These are phyloP conservation scores for Paracoccidioides brasiliensis DNA, from an alignment of 2,329 filamentous ascomycete species.

Conservation along the genomic window DNA sequence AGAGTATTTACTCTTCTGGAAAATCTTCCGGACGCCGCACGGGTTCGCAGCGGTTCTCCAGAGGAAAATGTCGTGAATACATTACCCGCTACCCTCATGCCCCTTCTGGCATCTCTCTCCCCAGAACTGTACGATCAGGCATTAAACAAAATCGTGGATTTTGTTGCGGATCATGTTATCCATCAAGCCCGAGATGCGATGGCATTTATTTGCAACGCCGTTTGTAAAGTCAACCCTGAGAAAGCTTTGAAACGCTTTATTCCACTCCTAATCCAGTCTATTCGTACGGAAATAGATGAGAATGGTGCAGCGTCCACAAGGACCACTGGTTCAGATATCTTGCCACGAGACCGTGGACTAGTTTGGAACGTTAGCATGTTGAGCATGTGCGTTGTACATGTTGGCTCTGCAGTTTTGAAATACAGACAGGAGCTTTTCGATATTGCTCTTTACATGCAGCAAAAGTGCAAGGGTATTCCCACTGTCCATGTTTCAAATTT, in stretches of 20 bases:
- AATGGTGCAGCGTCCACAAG: slow-evolving; percentile 92
- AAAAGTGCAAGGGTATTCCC: slow-evolving; percentile 82
- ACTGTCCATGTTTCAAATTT: slow-evolving; percentile 96
- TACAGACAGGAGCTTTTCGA: slow-evolving; percentile 83
- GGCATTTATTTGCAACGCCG: slow-evolving; percentile 93
- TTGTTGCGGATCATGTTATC: slow-evolving; percentile 86
- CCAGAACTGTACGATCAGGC: slow-evolving; percentile 88
- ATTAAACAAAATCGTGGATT: slow-evolving; percentile 80
- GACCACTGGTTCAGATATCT: slow-evolving; percentile 82
- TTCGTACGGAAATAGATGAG: slow-evolving; percentile 91
- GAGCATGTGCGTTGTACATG: slow-evolving; percentile 95
- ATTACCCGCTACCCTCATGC: slow-evolving; percentile 78
- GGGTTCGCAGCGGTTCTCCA: slow-evolving; percentile 77
- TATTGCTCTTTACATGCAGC: slow-evolving; percentile 91
- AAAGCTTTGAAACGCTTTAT: slow-evolving; percentile 86
- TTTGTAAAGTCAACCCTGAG: slow-evolving; percentile 90
- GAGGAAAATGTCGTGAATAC: slow-evolving; percentile 97
- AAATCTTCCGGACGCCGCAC: slow-evolving; percentile 81
- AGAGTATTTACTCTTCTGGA: slow-evolving; percentile 92
- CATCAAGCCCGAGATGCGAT: slow-evolving; percentile 95
- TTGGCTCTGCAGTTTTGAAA: slow-evolving; percentile 75
- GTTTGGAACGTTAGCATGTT: slow-evolving; percentile 97
- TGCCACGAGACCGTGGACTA: slow-evolving; percentile 80
- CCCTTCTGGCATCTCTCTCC: slow-evolving; percentile 78
- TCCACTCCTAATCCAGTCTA: slow-evolving; percentile 79